A percentile compares a stretch with the other conserved stretches of the same genome.
phyloP scores from a whole-genome alignment of 1,284 basidiomycete genomes.

The Apiotrichum gamsii region DNA sequence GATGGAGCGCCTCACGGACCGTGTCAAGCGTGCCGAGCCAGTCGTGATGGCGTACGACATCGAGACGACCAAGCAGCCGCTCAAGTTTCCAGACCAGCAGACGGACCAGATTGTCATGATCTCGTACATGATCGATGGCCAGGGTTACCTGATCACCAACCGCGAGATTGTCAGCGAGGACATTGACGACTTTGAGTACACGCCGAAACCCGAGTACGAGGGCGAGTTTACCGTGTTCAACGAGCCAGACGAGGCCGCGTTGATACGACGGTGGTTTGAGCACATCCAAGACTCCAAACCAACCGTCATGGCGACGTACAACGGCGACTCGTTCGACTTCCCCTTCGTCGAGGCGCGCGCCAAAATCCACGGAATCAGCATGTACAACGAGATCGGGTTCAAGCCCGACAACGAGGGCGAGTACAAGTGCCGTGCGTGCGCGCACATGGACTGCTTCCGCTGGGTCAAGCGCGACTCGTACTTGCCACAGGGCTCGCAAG shows the following conservation, averaged over 20 bases:
- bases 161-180: constrained; percentile 95
- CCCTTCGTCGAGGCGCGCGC: constrained; percentile 91
- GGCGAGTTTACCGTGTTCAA: constrained; percentile 97
- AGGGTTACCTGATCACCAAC: constrained; percentile 96
- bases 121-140: constrained; percentile 56
- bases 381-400: constrained; percentile 94
- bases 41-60: constrained; percentile 99
- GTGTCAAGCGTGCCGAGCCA: constrained; percentile 97
- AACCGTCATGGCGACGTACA: constrained; percentile 96
- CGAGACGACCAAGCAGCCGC: constrained; percentile 94
- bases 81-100: constrained; percentile 95
- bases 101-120: constrained; percentile 99
- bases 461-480: constrained; percentile 99
- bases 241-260: constrained; percentile 78
- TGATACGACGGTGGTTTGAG: constrained; percentile 82
- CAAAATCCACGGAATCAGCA: constrained; percentile 84
- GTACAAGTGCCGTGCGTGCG: constrained; percentile 88
- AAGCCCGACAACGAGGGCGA: constrained; percentile 87
- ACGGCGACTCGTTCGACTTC: constrained; percentile 99
- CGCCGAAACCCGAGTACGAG: constrained; percentile 95
- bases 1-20: constrained; percentile 68
- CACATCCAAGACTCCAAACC: constrained; percentile 90
- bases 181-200: constrained; percentile 98
- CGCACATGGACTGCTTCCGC: constrained; percentile 98
- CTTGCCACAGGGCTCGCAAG: constrained; percentile 95